Evolutionary conservation across 1,284 basidiomycete species (phyloP), one percentile per base, ranked within the genome.

Genomic region (Schizophyllum commune): DNA sequence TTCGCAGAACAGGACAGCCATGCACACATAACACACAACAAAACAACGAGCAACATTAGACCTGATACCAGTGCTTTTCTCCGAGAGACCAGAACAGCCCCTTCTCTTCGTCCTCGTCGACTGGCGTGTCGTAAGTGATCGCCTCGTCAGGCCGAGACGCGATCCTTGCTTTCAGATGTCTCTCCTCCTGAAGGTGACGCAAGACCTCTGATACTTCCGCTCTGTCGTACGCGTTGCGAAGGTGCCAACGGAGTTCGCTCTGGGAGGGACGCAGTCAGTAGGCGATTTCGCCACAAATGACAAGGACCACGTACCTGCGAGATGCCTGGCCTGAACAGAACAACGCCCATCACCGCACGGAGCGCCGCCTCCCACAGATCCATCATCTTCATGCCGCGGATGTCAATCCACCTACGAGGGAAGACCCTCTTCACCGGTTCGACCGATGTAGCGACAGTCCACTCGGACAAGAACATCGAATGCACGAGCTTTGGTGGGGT

Each of bases 401-500:
- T 82, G 70, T 91, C 87, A 52, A 89, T 71, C 92, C 92, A 94
- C 22, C 89, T 81, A 55, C 91, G 79, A 33, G 91, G 91, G 61
- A 84, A 78, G 8, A 84, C 65, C 63, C 80, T 74, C 47, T 69
- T 74, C 51, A 76, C 61, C 0, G 80, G 80, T 21, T 72, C 72
- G 55, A 79, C 73, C 2, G 77, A 80, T n/a, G 84, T 72, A 5
- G 73, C 68, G 32, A 89, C 81, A 0, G 83, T 80, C 91, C 90
- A 93, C 15, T 75, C 64, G 32, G 70, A 68, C 65, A 84, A 73
- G 67, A 81, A 78, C 4, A 74, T 72, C 0, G 80, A 76, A 5
- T 80, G 78, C 11, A 92, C 82, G 47, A 91, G 71, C n/a, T 75
- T 71, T 22, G 66, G 76, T 69, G 63, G 86, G 74, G 78, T 75